These are phyloP conservation scores for Tarenaya hassleriana DNA, from an alignment of 345 rosid species.

Conservation along the genomic window DNA sequence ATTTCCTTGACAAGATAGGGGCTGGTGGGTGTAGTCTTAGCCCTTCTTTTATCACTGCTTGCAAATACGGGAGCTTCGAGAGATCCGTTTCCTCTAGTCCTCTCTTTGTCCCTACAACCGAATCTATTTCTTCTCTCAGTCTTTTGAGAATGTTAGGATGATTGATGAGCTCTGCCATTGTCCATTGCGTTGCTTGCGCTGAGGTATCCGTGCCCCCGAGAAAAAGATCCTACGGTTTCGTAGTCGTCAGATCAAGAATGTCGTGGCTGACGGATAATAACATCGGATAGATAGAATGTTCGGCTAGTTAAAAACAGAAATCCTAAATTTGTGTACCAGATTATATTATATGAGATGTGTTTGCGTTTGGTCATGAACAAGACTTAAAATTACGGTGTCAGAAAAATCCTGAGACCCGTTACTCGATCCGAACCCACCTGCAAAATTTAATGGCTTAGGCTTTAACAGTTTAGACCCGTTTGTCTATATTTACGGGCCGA, in stretches of 20 bases:
- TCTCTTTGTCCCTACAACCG: conserved; percentile 15
- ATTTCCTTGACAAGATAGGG: neutral
- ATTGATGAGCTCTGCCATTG: conserved; percentile 21
- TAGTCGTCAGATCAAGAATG: neutral
- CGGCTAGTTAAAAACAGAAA: too few relatives aligned
- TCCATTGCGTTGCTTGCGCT: conserved; percentile 15
- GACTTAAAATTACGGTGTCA: too few relatives aligned
- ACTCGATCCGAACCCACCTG: too few relatives aligned
- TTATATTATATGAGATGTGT: too few relatives aligned
- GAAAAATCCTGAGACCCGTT: too few relatives aligned
- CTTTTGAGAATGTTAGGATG: conserved; percentile 9
- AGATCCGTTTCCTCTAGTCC: conserved; percentile 17
- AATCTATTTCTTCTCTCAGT: conserved; percentile 20
- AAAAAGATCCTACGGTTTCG: conserved; percentile 21
- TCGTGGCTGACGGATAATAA: too few relatives aligned
- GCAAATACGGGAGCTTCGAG: conserved; percentile 14
- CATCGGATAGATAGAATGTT: too few relatives aligned
- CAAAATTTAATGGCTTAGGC: too few relatives aligned
- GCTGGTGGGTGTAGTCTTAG: conserved; percentile 19
- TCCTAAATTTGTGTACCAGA: too few relatives aligned
- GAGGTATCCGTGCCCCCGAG: conserved; percentile 21
- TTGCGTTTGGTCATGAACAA: too few relatives aligned
- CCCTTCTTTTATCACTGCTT: conserved; percentile 19
- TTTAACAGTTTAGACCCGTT: too few relatives aligned
- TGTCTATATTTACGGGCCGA: too few relatives aligned